A percentile compares a stretch with the other conserved stretches of the same genome.
phyloP scores from a whole-genome alignment of 2,329 filamentous ascomycete species.

The Venturia asperata region DNA sequence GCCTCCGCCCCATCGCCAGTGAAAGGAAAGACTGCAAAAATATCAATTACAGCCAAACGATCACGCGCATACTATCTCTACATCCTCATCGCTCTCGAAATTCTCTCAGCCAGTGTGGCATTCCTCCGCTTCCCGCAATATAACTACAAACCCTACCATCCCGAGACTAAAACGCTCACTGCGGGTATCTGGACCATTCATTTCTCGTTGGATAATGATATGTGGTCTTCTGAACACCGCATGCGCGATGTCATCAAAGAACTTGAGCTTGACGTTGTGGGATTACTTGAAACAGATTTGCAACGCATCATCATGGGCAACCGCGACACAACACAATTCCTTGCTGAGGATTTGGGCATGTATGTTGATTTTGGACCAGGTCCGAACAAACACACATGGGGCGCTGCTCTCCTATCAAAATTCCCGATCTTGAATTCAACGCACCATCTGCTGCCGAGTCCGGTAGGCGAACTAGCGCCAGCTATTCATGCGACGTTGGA shows the following conservation, averaged over 20 bases:
- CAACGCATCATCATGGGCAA: constrained; percentile 99
- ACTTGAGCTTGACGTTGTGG: constrained; percentile 92
- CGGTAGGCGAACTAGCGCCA: constrained; percentile 88
- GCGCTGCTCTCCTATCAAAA: constrained; percentile 83
- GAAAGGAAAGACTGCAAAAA: constrained; percentile 39
- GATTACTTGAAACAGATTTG: constrained; percentile 85
- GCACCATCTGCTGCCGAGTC: constrained; percentile 87
- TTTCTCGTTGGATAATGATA: constrained; percentile 95
- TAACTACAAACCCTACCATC: constrained; percentile 85
- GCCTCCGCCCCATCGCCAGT: constrained; percentile 35
- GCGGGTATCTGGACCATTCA: constrained; percentile 99
- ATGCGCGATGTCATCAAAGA: constrained; percentile 89
- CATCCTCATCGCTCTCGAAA: constrained; percentile 66
- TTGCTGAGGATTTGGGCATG: constrained; percentile 96
- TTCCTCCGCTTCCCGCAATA: constrained; percentile 90
- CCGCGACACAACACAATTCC: constrained; percentile 87
- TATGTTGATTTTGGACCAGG: constrained; percentile 96
- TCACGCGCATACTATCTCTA: constrained; percentile 63
- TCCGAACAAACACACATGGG: constrained; percentile 99
- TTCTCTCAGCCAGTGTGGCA: constrained; percentile 71
- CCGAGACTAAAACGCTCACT: constrained; percentile 78
- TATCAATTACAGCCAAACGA: constrained; percentile 42
- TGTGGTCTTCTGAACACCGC: constrained; percentile 94
- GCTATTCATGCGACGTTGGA: constrained; percentile 96
- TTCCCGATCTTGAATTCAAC: constrained; percentile 97